phyloP scores from a whole-genome alignment of 352 stramenopile genomes.

The Phytophthora pinifolia region DNA sequence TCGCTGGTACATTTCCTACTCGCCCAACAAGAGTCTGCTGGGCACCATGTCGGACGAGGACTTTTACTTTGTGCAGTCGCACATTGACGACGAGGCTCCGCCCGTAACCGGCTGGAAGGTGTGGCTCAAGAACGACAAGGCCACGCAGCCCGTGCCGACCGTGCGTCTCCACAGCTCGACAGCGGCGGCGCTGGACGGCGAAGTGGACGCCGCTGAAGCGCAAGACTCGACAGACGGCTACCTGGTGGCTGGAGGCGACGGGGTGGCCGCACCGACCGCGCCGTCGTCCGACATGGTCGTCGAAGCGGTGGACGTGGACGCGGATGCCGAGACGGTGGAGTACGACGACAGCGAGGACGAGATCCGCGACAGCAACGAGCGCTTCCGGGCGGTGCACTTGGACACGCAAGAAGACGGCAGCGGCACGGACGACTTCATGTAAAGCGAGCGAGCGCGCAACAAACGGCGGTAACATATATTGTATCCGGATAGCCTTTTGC shows the following conservation, averaged over 20 bases:
- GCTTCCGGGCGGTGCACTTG: slow-evolving; percentile 87
- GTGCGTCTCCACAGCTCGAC: slow-evolving; percentile 77
- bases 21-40: slow-evolving; percentile 84
- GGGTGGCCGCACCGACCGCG: slow-evolving; percentile 20
- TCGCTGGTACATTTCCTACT: slow-evolving; percentile 98
- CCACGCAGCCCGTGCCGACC: slow-evolving; percentile 53
- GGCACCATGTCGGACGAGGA: slow-evolving; percentile 87
- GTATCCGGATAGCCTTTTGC: slow-evolving; percentile 26
- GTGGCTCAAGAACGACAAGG: slow-evolving; percentile 88
- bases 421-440: slow-evolving; percentile 82
- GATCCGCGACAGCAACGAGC: slow-evolving; percentile 89
- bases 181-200: slow-evolving; percentile 37
- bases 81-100: slow-evolving; percentile 78
- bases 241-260: slow-evolving; percentile 22
- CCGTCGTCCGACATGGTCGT: slow-evolving; percentile 32
- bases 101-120: slow-evolving; percentile 83
- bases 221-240: slow-evolving; percentile 78
- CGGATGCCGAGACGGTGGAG: slow-evolving; percentile 83
- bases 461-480: slow-evolving; percentile 29
- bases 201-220: slow-evolving; percentile 62
- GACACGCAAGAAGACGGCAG: slow-evolving; percentile 81
- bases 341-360: slow-evolving; percentile 91
- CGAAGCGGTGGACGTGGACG: slow-evolving; percentile 58
- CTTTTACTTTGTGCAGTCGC: slow-evolving; percentile 85
- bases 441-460: slow-evolving; percentile 16